Conservation (phyloP, 345 rosid species). For the Citrus cavaleriei region DNA sequence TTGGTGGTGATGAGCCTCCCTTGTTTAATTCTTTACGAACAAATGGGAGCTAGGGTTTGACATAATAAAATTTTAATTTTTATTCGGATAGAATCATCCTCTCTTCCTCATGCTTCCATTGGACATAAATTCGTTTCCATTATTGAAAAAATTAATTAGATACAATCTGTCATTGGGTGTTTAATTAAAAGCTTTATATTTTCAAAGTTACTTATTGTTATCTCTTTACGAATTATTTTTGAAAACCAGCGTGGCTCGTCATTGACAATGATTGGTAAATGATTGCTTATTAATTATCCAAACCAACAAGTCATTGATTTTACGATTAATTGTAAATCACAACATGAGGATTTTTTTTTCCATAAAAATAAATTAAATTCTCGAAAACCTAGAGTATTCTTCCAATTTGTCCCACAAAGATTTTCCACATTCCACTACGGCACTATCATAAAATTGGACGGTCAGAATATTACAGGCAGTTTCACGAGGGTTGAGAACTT, state of each 20-base stretch:
- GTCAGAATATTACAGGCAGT: background rate
- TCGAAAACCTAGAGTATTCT: background rate
- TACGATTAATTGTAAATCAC: background rate
- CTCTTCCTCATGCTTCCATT: background rate
- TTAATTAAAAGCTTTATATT: background rate
- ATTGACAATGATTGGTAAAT: constrained; percentile 20
- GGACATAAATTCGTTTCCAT: background rate
- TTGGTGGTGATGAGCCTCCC: background rate
- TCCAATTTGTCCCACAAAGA: background rate
- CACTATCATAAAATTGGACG: background rate
- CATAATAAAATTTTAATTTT: background rate
- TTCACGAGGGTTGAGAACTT: background rate
- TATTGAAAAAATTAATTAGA: too few relatives aligned
- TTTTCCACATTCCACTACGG: background rate
- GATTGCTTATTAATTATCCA: constrained; percentile 8
- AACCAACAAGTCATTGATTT: constrained; percentile 11
- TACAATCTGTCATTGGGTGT: constrained; percentile 9
- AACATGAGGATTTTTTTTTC: background rate
- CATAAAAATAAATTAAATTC: background rate
- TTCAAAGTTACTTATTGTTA: background rate
- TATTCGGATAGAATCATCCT: background rate
- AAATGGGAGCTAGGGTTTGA: constrained; percentile 11
- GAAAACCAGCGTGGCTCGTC: constrained; percentile 3
- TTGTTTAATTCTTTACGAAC: background rate
- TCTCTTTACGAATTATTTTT: too few relatives aligned